phyloP scores from a whole-genome alignment of 352 stramenopile species.

The Phytophthora kernoviae region DNA sequence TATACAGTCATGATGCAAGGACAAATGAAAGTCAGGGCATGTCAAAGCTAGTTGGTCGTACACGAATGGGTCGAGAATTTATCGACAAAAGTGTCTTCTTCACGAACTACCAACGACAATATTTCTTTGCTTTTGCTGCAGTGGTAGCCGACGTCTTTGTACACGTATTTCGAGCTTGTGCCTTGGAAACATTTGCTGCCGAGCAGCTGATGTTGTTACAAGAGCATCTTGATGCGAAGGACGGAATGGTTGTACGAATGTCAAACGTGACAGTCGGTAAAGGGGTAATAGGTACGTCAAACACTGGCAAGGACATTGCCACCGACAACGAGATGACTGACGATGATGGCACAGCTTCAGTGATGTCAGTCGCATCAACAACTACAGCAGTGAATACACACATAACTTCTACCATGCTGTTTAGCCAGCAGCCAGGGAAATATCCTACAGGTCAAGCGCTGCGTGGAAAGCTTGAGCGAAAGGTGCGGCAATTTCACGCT shows the following conservation, averaged over 20 bases:
- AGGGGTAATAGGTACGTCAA: neutral
- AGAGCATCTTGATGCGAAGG: slow-evolving; percentile 50
- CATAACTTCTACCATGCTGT: slow-evolving; percentile 18
- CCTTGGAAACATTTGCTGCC: slow-evolving; percentile 48
- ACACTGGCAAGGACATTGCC: neutral
- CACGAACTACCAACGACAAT: slow-evolving; percentile 50
- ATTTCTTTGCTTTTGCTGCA: slow-evolving; percentile 59
- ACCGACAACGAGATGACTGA: neutral
- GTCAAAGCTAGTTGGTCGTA: neutral
- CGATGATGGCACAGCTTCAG: slow-evolving; percentile 6
- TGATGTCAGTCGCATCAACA: neutral
- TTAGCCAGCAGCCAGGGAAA: slow-evolving; percentile 40
- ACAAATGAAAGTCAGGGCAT: slow-evolving; percentile 9
- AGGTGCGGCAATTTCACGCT: slow-evolving; percentile 38
- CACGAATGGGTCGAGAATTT: slow-evolving; percentile 17
- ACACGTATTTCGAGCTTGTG: slow-evolving; percentile 59
- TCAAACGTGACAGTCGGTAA: neutral
- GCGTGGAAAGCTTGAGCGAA: slow-evolving; percentile 34
- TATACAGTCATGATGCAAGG: slow-evolving; percentile 59
- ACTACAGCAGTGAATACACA: neutral
- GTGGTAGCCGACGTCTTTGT: slow-evolving; percentile 55
- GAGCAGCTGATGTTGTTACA: slow-evolving; percentile 53
- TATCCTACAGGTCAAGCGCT: slow-evolving; percentile 15
- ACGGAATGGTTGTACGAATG: slow-evolving; percentile 44
- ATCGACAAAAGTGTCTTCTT: slow-evolving; percentile 36